These are phyloP conservation scores for Suhomyces anneliseae DNA, from an alignment of 1,139 yeast species.

Conservation along the genomic window DNA sequence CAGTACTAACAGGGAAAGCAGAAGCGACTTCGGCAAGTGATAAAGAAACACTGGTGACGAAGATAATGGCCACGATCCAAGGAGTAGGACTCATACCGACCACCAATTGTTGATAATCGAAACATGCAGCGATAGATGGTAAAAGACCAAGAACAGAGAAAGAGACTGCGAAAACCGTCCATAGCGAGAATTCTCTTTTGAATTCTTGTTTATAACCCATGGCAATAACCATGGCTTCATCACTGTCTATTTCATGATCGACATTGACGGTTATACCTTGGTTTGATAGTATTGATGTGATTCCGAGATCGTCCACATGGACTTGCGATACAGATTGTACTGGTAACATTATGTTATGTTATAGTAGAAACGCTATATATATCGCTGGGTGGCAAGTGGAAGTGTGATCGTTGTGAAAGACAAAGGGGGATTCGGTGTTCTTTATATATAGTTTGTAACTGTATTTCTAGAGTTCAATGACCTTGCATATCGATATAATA, in stretches of 20 bases:
- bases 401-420: no score
- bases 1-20: constrained; percentile 51
- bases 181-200: constrained; percentile 63
- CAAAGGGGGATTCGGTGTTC: no score
- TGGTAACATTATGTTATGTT: no score
- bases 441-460: no score
- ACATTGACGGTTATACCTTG: constrained; percentile 40
- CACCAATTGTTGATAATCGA: constrained; percentile 53
- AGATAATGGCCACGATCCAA: constrained; percentile 52
- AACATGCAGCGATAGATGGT: constrained; percentile 66
- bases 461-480: no score
- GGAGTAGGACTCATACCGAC: constrained; percentile 56
- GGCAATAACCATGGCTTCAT: constrained; percentile 59
- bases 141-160: constrained; percentile 71
- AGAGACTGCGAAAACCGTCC: constrained; percentile 66
- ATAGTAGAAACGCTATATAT: no score
- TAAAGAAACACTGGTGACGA: constrained; percentile 51
- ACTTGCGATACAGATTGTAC: constrained; percentile 28
- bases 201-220: constrained; percentile 76
- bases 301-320: constrained; percentile 40
- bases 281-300: constrained; percentile 44
- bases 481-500: no score
- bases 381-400: no score
- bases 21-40: constrained; percentile 49
- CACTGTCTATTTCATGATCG: constrained; percentile 48